Evolutionary conservation across 495 filamentous ascomycete species (phyloP), one percentile per base, ranked within the genome.

Genomic region (Rostrohypoxylon terebratum): DNA sequence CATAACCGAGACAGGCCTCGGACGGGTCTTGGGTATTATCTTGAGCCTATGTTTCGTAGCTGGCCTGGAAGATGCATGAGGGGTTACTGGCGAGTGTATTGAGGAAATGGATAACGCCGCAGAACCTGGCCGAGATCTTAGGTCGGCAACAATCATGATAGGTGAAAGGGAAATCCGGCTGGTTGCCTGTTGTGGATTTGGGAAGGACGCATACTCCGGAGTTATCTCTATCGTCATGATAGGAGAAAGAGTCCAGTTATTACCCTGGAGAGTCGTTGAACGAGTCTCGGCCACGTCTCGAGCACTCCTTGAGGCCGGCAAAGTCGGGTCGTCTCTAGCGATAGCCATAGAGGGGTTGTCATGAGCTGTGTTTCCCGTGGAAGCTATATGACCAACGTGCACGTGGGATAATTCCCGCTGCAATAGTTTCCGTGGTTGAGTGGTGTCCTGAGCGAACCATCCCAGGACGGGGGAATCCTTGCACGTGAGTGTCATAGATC

Each of bases 71-170:
- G 11, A 11, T 10, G 40, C 11, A 9, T 60, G 10, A 2, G 16
- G 13, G 48, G 10, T 44, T 4, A 5, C 10, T 36, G 25, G 31
- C 4, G 38, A 20, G 21, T 36, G 14, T 16, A 54, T 40, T 42
- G 65, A 23, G 33, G 64, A 61, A 20, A 23, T 11, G 18, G 20
- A 28, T 16, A 55, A 36, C 18, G 6, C 16, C 23, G 34, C 4
- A n/a, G 55, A 25, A 7, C 13, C 62, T n/a, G 62, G 59, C 54
- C 33, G 67, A 4, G 75, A 68, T 42, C 67, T 48, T 23, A 72
- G 20, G 61, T 77, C 68, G 11, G 68, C 61, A 11, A 77, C 67
- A 0, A 77, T 62, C 65, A 77, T 77, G 33, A 77, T 69, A 0
- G 68, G 72, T 10, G 75, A 75, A 31, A 77, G 45, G 13, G 34